These are phyloP conservation scores for Botryotinia calthae DNA, from an alignment of 2,329 filamentous ascomycete genomes.

Conservation along the genomic window DNA sequence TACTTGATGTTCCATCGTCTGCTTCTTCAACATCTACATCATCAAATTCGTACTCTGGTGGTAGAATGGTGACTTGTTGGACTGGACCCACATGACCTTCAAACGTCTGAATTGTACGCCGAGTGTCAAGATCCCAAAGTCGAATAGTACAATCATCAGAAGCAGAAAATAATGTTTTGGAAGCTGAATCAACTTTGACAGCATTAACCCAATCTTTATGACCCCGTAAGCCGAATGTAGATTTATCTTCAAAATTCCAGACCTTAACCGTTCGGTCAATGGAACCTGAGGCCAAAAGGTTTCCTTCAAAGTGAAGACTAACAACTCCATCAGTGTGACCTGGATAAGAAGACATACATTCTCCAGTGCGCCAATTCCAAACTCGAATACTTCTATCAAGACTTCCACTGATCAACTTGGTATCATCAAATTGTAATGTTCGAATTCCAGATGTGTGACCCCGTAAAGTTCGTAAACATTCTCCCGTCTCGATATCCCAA, in stretches of 20 bases:
- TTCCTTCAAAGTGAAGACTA: slow-evolving; percentile 80
- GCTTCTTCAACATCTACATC: slow-evolving; percentile 58
- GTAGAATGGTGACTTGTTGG: slow-evolving; percentile 83
- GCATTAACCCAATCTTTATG: slow-evolving; percentile 96
- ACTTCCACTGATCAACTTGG: slow-evolving; percentile 85
- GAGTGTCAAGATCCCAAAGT: slow-evolving; percentile 88
- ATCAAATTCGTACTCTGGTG: slow-evolving; percentile 85
- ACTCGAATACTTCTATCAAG: slow-evolving; percentile 85
- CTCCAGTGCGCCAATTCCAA: slow-evolving; percentile 95
- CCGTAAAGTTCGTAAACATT: slow-evolving; percentile 77
- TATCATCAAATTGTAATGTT: slow-evolving; percentile 88
- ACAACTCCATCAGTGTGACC: slow-evolving; percentile 83
- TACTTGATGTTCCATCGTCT: slow-evolving; percentile 50
- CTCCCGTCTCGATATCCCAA: slow-evolving; percentile 87
- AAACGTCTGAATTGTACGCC: slow-evolving; percentile 72
- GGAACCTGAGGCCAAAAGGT: slow-evolving; percentile 82
- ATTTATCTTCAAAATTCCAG: slow-evolving; percentile 85
- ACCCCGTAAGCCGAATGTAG: slow-evolving; percentile 74
- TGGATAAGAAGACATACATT: slow-evolving; percentile 76
- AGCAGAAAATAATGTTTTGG: slow-evolving; percentile 84
- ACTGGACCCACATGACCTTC: slow-evolving; percentile 93
- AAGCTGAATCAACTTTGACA: slow-evolving; percentile 80
- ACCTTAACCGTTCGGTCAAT: slow-evolving; percentile 88
- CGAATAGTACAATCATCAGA: slow-evolving; percentile 91
- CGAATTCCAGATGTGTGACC: slow-evolving; percentile 84